phyloP scores from a whole-genome alignment of 1,139 yeast genomes.

The Zygosaccharomyces sapae region DNA sequence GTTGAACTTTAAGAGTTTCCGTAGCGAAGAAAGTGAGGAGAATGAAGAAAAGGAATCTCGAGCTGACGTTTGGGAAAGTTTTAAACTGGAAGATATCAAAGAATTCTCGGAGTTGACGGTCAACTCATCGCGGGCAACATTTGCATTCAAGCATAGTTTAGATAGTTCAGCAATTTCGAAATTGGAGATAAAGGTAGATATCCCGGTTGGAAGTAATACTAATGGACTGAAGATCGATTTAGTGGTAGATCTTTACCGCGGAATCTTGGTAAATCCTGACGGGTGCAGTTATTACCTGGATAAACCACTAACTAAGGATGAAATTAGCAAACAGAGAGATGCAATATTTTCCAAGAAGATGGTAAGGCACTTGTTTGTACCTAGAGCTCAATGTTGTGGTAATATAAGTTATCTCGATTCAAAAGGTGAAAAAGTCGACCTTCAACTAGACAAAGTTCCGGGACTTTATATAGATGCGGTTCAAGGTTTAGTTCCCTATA shows the following conservation, averaged over 20 bases:
- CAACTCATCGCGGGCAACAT: constrained; percentile 44
- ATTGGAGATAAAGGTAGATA: constrained; percentile 18
- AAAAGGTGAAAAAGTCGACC: constrained; percentile 28
- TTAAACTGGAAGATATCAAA: constrained; percentile 23
- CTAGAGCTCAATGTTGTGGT: constrained; percentile 62
- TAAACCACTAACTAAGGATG: constrained; percentile 39
- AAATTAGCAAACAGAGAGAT: constrained; percentile 46
- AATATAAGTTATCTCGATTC: constrained; percentile 39
- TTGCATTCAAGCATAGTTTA: constrained; percentile 64
- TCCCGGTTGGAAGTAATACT: constrained; percentile 47
- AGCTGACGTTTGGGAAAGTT: constrained; percentile 29
- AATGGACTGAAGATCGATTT: constrained; percentile 38
- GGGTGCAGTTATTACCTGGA: constrained; percentile 44
- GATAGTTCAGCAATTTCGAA: constrained; percentile 36
- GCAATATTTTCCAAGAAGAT: constrained; percentile 50
- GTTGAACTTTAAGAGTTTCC: constrained; percentile 67
- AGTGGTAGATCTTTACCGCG: constrained; percentile 23
- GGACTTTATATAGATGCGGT: constrained; percentile 83
- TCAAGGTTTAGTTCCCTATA: constrained; percentile 93
- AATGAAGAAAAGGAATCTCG: constrained; percentile 40
- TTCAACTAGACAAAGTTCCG: constrained; percentile 44
- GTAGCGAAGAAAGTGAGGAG: constrained; percentile 12
- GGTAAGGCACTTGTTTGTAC: constrained; percentile 90
- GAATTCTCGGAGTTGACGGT: constrained; percentile 22
- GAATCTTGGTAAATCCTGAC: constrained; percentile 74